Percentiles rank a stretch among this genome's conserved stretches.
Evolutionary conservation across 768 basidiomycete species (phyloP).

Genomic region (Postia placenta): DNA sequence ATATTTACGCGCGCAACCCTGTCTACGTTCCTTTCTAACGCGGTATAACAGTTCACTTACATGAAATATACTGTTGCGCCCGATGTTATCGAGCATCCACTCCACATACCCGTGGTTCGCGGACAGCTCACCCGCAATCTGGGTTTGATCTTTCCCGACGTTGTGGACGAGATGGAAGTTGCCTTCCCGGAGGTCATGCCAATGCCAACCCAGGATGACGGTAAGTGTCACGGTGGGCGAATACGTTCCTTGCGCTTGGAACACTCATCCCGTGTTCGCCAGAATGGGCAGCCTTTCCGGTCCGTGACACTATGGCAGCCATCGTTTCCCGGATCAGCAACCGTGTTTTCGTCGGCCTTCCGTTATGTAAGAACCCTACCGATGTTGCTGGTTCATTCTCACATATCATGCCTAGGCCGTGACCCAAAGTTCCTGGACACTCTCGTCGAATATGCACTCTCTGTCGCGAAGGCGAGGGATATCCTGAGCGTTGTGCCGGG

Average conservation of each 20-base stretch:
- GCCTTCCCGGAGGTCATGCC: conserved; percentile 26
- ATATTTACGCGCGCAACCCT: not conserved
- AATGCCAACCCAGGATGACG: conserved; percentile 19
- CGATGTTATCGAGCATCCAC: conserved; percentile 9
- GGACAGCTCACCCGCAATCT: conserved; percentile 23
- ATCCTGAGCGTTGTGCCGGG: conserved; percentile 26
- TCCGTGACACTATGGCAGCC: conserved; percentile 21
- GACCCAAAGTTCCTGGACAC: conserved; percentile 22
- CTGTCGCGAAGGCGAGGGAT: conserved; percentile 20
- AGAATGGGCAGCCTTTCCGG: conserved; percentile 34
- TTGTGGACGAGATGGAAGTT: conserved; percentile 20
- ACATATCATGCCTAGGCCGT: too few relatives aligned
- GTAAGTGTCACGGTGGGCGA: conserved; percentile 1
- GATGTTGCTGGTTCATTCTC: too few relatives aligned
- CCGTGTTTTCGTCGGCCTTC: conserved; percentile 43
- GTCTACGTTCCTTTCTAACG: not conserved
- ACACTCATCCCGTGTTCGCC: not conserved
- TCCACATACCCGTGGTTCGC: conserved; percentile 19
- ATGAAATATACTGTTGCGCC: conserved; percentile 27
- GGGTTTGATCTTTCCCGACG: conserved; percentile 14
- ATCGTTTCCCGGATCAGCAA: conserved; percentile 38
- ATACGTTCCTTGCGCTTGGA: not conserved
- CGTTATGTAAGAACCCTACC: conserved; percentile 32
- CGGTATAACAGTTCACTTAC: not conserved
- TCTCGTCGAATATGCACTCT: conserved; percentile 25